These are phyloP conservation scores for Saprolegnia diclina DNA, from an alignment of 352 stramenopile genomes.

Conservation along the genomic window DNA sequence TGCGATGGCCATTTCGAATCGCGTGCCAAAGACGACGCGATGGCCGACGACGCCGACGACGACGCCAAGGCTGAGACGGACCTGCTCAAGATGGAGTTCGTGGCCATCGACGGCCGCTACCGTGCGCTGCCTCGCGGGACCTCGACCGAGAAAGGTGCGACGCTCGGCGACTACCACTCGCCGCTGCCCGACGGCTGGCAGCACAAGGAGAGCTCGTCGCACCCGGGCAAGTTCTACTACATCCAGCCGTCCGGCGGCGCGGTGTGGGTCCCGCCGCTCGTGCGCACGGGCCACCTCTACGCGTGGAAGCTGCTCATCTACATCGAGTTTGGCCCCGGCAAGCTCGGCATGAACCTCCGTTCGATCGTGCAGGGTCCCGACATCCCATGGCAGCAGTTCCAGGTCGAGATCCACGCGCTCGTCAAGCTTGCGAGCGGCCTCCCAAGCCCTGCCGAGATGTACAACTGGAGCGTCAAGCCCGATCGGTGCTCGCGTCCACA, in stretches of 20 bases:
- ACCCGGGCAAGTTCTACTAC: conserved; percentile 81
- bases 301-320: conserved; percentile 26
- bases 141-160: conserved; percentile 4
- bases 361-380: conserved; percentile 70
- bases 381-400: conserved; percentile 21
- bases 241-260: conserved; percentile 79
- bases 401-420: conserved; percentile 21
- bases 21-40: conserved; percentile 4
- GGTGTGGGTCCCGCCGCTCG: conserved; percentile 70
- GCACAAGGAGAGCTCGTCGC: conserved; percentile 72
- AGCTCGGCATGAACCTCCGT: conserved; percentile 76
- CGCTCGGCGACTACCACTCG: conserved; percentile 25
- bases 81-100: conserved; percentile 1
- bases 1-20: neutral
- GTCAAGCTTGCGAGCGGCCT: conserved; percentile 60
- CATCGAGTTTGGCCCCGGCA: conserved; percentile 57
- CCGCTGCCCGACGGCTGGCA: conserved; percentile 70
- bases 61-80: neutral
- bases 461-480: conserved; percentile 87
- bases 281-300: conserved; percentile 44
- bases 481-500: conserved; percentile 47
- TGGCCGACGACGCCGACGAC: neutral
- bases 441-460: conserved; percentile 80
- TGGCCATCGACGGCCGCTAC: neutral
- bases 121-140: conserved; percentile 1